A percentile compares a stretch with the other conserved stretches of the same genome.
Conservation (phyloP, 352 stramenopile species). For the Pythium diclinum region DNA sequence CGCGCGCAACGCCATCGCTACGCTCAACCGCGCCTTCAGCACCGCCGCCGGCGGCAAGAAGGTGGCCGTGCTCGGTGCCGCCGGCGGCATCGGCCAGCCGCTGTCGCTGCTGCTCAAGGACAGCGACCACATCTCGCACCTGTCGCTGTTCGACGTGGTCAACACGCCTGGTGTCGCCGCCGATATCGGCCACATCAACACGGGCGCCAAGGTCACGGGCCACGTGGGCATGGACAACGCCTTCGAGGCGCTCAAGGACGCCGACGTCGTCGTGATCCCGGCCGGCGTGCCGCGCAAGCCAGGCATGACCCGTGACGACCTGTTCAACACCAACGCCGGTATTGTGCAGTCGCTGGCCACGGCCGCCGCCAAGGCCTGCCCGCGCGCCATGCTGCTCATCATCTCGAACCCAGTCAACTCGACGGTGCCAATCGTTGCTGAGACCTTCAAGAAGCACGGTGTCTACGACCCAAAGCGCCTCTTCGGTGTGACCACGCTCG, state of each 20-base stretch:
- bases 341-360: slow-evolving; percentile 97
- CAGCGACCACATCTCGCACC: slow-evolving; percentile 92
- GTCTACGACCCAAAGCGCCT: slow-evolving; percentile 98
- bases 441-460: slow-evolving; percentile 96
- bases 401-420: slow-evolving; percentile 99
- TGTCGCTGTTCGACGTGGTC: slow-evolving; percentile 98
- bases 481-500: slow-evolving; percentile 98
- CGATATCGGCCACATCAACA: slow-evolving; percentile 95
- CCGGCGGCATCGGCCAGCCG: slow-evolving; percentile 98
- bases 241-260: slow-evolving; percentile 49
- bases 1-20: slow-evolving; percentile 25
- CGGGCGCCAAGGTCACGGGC: slow-evolving; percentile 45
- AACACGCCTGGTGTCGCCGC: slow-evolving; percentile 97
- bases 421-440: slow-evolving; percentile 98
- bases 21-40: slow-evolving; percentile 46
- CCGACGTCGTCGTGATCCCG: slow-evolving; percentile 98
- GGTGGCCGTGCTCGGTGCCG: slow-evolving; percentile 89
- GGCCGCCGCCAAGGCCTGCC: slow-evolving; percentile 94
- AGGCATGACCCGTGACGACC: slow-evolving; percentile 95
- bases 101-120: slow-evolving; percentile 98
- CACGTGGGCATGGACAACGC: slow-evolving; percentile 54
- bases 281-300: slow-evolving; percentile 99
- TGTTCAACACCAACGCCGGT: slow-evolving; percentile 95
- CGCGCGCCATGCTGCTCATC: slow-evolving; percentile 95
- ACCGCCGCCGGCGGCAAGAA: slow-evolving; percentile 65